Percentiles rank a stretch among this genome's conserved stretches.
Evolutionary conservation across 805 yeast genomes (phyloP).

Genomic region (Pichia cabralensis): DNA sequence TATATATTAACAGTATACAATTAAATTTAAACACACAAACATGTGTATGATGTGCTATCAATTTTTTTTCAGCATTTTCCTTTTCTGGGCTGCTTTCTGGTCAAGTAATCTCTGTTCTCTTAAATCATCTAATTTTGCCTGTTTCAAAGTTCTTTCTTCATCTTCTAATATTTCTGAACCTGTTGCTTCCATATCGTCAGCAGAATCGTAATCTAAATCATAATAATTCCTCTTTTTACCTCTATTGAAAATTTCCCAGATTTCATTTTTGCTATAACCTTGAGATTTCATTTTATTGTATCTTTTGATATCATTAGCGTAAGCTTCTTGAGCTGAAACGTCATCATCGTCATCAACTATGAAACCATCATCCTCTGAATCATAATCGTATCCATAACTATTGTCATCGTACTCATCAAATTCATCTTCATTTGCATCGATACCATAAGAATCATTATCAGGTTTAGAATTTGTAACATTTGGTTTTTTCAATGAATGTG

Average conservation of each 20-base stretch:
- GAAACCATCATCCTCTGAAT: conserved; percentile 2
- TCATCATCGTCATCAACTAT: conserved; percentile 27
- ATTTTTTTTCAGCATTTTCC: conserved; percentile 3
- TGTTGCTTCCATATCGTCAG: conserved; percentile 87
- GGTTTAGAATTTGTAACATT: background rate
- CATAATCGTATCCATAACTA: conserved; percentile 18
- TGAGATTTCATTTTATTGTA: conserved; percentile 7
- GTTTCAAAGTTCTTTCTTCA: conserved; percentile 57
- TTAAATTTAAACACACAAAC: no score
- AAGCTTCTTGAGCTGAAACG: conserved; percentile 32
- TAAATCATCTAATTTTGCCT: conserved; percentile 69
- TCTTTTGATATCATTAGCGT: conserved; percentile 23
- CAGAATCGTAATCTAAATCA: conserved; percentile 29
- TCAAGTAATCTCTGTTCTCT: conserved; percentile 57
- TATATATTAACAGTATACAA: no score
- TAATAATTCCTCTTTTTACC: conserved; percentile 44
- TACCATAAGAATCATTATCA: conserved; percentile 18
- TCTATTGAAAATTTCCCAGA: conserved; percentile 75
- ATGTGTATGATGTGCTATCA: no score
- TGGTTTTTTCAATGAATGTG: background rate
- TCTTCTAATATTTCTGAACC: conserved; percentile 84
- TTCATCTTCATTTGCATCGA: conserved; percentile 24
- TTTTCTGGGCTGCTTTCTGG: conserved; percentile 35
- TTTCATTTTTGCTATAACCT: conserved; percentile 75
- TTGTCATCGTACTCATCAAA: conserved; percentile 28